A percentile compares a stretch with the other conserved stretches of the same genome.
phyloP scores from a whole-genome alignment of 2,329 filamentous ascomycete genomes.

The Aspergillus ibericus region DNA sequence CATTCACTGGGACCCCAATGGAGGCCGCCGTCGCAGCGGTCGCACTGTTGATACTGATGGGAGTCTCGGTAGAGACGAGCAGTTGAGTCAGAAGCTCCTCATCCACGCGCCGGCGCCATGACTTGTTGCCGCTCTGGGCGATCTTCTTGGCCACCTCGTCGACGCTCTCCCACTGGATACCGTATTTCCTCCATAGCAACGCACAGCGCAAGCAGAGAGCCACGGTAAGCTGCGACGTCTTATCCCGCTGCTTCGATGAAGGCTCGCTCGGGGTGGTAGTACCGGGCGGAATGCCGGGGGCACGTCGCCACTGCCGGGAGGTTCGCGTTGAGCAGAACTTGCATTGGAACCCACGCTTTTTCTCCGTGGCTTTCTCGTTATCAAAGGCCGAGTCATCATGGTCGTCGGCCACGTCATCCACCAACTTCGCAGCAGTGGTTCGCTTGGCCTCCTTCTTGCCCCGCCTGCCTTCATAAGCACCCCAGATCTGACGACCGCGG shows the following conservation, averaged over 20 bases:
- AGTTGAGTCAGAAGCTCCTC: slow-evolving; percentile 68
- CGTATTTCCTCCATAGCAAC: slow-evolving; percentile 92
- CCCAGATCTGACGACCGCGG: slow-evolving; percentile 84
- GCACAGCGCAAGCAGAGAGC: slow-evolving; percentile 89
- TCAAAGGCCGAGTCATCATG: slow-evolving; percentile 96
- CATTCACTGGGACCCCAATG: slow-evolving; percentile 43
- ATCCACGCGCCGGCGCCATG: slow-evolving; percentile 85
- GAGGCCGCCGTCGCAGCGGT: slow-evolving; percentile 47
- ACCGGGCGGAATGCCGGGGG: slow-evolving; percentile 73
- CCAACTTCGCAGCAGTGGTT: slow-evolving; percentile 68
- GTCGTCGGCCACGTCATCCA: slow-evolving; percentile 90
- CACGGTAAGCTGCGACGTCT: slow-evolving; percentile 69
- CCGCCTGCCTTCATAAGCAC: slow-evolving; percentile 80
- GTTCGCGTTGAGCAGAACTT: slow-evolving; percentile 83
- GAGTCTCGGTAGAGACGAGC: slow-evolving; percentile 46
- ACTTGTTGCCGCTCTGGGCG: slow-evolving; percentile 72
- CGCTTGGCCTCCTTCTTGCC: slow-evolving; percentile 80
- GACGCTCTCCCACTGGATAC: slow-evolving; percentile 90
- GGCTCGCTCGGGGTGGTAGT: slow-evolving; percentile 67
- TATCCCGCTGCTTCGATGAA: slow-evolving; percentile 72
- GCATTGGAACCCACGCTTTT: slow-evolving; percentile 84
- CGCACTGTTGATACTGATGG: slow-evolving; percentile 44
- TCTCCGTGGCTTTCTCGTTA: slow-evolving; percentile 73
- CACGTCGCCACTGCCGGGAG: slow-evolving; percentile 88
- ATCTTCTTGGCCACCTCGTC: slow-evolving; percentile 91